Conservation (phyloP, 1,284 basidiomycete species). For the Puccinia novopanici region DNA sequence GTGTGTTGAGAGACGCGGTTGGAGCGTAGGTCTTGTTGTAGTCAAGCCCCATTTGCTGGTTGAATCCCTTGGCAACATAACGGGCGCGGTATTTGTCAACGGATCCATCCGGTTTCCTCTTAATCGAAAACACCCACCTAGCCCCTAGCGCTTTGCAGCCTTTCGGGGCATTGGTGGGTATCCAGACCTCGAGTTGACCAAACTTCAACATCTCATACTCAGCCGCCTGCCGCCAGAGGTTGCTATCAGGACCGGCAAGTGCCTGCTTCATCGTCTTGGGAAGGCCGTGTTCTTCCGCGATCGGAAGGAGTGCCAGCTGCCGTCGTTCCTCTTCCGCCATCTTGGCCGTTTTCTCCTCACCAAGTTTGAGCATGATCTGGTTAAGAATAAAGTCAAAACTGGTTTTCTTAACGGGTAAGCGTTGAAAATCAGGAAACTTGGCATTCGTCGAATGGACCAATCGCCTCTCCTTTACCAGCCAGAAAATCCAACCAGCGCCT, state of each 20-base stretch:
- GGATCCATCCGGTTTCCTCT: not conserved
- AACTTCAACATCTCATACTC: not conserved
- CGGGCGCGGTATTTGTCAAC: not conserved
- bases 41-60: not conserved
- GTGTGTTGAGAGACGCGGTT: not conserved
- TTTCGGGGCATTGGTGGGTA: not conserved
- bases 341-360: not conserved
- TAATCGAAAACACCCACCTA: slow-evolving; percentile 12
- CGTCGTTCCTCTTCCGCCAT: not conserved
- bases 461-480: not conserved
- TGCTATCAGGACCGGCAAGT: not conserved
- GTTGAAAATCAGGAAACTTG: not conserved
- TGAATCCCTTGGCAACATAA: slow-evolving; percentile 16
- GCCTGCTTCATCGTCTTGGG: not conserved
- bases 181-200: not conserved
- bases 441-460: not conserved
- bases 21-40: slow-evolving; percentile 1
- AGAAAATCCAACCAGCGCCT: not conserved
- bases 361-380: not conserved
- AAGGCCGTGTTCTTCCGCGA: not conserved
- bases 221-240: not conserved
- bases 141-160: not conserved
- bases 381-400: not conserved
- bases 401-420: not conserved
- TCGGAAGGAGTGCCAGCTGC: not conserved